Percentiles rank a stretch among this genome's conserved stretches.
Conservation (phyloP, 331 rosid genomes). For the Phaseolus coccineus region DNA sequence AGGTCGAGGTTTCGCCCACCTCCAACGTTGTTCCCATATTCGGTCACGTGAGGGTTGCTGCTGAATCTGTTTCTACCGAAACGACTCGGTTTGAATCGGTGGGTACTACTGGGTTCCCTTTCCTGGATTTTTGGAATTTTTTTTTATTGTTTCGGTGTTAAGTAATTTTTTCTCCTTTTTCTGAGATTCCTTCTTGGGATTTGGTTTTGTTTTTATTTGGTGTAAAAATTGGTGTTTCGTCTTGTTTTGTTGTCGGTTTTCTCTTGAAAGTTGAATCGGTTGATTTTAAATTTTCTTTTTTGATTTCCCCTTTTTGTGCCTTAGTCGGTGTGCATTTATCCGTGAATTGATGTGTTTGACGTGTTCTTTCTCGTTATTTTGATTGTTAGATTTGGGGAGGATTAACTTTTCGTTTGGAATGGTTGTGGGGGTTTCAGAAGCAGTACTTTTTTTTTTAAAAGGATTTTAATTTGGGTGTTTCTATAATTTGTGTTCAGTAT, state of each 20-base stretch:
- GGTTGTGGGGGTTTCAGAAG: slow-evolving; percentile 9
- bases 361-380: not conserved
- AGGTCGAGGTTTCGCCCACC: slow-evolving; percentile 44
- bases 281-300: not conserved
- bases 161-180: not conserved
- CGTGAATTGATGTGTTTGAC: slow-evolving; percentile 8
- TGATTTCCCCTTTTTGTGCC: not conserved
- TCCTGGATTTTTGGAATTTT: not conserved
- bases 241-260: not conserved
- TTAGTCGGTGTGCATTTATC: not conserved
- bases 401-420: not conserved
- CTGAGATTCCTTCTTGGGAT: not conserved
- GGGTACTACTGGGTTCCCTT: not conserved
- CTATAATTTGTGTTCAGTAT: not conserved
- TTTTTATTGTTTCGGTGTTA: not conserved
- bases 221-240: slow-evolving; percentile 1
- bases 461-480: slow-evolving; percentile 13
- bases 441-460: not conserved
- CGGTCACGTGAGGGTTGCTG: slow-evolving; percentile 6
- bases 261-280: slow-evolving; percentile 8
- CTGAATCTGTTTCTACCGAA: slow-evolving; percentile 46
- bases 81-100: slow-evolving; percentile 56
- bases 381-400: slow-evolving; percentile 6
- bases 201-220: not conserved
- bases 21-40: slow-evolving; percentile 42